Evolutionary conservation across 345 rosid genomes (phyloP).

Genomic region (Bruguiera sexangula): DNA sequence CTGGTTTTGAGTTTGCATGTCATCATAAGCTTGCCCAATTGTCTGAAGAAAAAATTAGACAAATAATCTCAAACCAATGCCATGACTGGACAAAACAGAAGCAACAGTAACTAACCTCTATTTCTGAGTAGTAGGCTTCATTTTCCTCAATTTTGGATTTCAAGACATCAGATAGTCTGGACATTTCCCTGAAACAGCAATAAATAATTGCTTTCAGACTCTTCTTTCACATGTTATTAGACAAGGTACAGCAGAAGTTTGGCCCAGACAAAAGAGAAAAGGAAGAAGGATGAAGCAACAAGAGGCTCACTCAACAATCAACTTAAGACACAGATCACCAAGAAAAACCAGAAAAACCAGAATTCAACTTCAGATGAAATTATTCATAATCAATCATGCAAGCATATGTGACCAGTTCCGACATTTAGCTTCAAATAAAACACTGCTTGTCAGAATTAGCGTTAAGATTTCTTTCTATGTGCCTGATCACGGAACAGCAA

Average conservation of each 20-base stretch:
- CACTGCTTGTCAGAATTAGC: no score
- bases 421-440: no score
- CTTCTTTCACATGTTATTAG: not conserved
- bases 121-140: conserved; percentile 84
- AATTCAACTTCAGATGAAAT: no score
- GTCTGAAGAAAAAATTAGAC: conserved; percentile 54
- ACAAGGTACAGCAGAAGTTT: not conserved
- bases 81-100: conserved; percentile 18
- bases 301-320: not conserved
- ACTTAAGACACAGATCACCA: no score
- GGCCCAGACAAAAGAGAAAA: not conserved
- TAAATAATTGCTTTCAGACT: conserved; percentile 2
- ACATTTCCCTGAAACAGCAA: conserved; percentile 56
- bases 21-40: conserved; percentile 90
- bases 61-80: conserved; percentile 23
- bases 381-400: no score
- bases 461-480: no score
- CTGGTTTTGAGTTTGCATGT: conserved; percentile 94
- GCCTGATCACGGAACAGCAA: no score
- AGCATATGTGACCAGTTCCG: no score
- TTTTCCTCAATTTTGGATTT: conserved; percentile 89
- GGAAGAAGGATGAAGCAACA: not conserved
- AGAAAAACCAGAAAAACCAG: no score
- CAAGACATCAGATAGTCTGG: conserved; percentile 55
- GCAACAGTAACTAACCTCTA: conserved; percentile 60